phyloP scores from a whole-genome alignment of 495 filamentous ascomycete genomes.

The Cryomyces minteri region DNA sequence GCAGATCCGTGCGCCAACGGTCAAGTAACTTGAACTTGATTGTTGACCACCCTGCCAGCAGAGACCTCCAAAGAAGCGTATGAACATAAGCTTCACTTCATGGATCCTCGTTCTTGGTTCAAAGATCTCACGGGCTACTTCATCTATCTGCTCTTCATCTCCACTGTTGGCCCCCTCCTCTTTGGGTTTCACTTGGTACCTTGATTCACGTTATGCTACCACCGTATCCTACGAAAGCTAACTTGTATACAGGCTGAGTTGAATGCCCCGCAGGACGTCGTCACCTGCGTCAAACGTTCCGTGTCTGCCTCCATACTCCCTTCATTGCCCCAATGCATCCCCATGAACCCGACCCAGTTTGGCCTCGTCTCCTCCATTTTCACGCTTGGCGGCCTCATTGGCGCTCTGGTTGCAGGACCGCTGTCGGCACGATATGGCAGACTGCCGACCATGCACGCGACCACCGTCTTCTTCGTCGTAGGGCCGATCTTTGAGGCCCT shows the following conservation, averaged over 20 bases:
- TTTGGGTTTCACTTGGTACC: conserved; percentile 86
- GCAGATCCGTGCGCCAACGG: too few species aligned
- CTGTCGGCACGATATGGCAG: conserved; percentile 56
- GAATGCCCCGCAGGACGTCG: conserved; percentile 80
- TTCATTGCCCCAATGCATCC: conserved; percentile 55
- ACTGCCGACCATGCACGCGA: conserved; percentile 47
- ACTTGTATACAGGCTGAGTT: conserved; percentile 54
- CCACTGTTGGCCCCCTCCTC: conserved; percentile 57
- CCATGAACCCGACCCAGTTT: conserved; percentile 59
- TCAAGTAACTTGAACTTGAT: too few species aligned
- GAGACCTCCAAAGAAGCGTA: too few species aligned
- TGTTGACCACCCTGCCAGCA: too few species aligned
- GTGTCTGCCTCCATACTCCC: conserved; percentile 24
- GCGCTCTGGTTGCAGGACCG: conserved; percentile 62
- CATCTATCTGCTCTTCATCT: conserved; percentile 18
- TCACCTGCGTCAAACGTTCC: conserved; percentile 56
- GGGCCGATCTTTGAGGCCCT: conserved; percentile 61
- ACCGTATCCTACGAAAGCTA: conserved; percentile 6
- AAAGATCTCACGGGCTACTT: conserved; percentile 20
- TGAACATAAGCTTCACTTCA: not conserved
- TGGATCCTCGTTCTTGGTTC: conserved; percentile 16
- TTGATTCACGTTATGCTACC: conserved; percentile 2
- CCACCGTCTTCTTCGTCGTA: conserved; percentile 56
- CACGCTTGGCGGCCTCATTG: conserved; percentile 73
- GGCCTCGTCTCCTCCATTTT: conserved; percentile 77